Percentiles rank a stretch among this genome's conserved stretches.
Conservation (phyloP, 139 green algal species). For the Mesotaenium endlicherianum region DNA sequence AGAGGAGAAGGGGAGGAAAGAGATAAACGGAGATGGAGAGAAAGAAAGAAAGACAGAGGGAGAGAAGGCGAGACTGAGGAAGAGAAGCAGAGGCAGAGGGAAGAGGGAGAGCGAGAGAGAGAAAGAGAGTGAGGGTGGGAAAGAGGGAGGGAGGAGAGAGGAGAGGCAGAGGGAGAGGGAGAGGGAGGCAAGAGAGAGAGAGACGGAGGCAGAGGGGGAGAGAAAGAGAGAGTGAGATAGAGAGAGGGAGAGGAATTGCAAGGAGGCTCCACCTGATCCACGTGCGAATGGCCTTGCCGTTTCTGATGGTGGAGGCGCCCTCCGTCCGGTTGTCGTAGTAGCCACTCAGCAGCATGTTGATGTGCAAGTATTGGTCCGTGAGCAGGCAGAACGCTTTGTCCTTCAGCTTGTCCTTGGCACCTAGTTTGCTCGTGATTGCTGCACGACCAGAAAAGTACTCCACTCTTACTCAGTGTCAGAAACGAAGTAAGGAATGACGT, state of each 20-base stretch:
- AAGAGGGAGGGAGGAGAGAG: not conserved
- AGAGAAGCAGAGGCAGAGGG: not conserved
- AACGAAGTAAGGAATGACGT: too few relatives aligned
- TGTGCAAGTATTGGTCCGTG: conserved; percentile 29
- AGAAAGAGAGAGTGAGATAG: not conserved
- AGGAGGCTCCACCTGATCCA: conserved; percentile 19
- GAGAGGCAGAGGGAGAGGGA: not conserved
- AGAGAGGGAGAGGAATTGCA: not conserved
- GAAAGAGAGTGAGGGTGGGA: not conserved
- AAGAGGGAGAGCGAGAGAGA: not conserved
- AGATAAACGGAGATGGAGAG: not conserved
- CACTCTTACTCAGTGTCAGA: too few relatives aligned
- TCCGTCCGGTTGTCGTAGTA: conserved; percentile 12
- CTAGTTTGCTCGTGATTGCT: too few relatives aligned
- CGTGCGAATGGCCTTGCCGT: not conserved
- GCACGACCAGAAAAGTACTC: too few relatives aligned
- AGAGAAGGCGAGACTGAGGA: not conserved
- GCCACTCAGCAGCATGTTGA: conserved; percentile 47
- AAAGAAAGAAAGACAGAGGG: not conserved
- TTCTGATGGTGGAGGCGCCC: not conserved
- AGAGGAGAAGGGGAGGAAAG: not conserved
- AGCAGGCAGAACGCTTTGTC: conserved; percentile 50
- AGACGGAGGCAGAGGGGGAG: not conserved
- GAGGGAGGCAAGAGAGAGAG: not conserved
- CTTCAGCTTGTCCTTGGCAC: too few relatives aligned